Conservation (phyloP, 805 yeast species). For the Nakazawaea molendinolei region DNA sequence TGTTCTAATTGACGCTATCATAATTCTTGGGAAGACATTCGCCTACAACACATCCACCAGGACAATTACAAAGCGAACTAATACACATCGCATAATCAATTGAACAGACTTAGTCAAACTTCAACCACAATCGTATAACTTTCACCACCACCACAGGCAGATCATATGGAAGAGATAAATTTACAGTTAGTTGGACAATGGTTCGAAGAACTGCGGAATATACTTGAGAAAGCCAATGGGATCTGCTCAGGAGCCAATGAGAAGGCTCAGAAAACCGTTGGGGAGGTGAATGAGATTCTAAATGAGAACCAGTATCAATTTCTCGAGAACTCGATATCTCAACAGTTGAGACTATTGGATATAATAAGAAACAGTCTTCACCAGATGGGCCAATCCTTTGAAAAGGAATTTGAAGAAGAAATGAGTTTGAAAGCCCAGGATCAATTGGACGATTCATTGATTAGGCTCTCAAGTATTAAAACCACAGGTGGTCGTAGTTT, state of each 20-base stretch:
- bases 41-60: no score
- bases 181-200: conserved; percentile 1
- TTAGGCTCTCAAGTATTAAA: conserved; percentile 26
- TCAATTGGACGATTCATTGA: conserved; percentile 26
- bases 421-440: conserved; percentile 23
- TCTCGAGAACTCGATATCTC: conserved; percentile 30
- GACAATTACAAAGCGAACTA: no score
- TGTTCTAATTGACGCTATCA: no score
- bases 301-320: conserved; percentile 6
- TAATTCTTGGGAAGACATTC: no score
- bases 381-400: conserved; percentile 23
- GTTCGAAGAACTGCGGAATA: conserved; percentile 6
- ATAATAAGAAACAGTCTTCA: conserved; percentile 23
- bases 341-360: conserved; percentile 39
- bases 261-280: not conserved
- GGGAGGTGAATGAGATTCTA: conserved; percentile 3
- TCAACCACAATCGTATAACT: no score
- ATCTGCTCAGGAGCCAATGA: conserved; percentile 1
- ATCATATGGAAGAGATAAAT: conserved; percentile 4
- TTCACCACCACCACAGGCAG: no score
- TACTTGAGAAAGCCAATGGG: conserved; percentile 7
- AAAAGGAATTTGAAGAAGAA: conserved; percentile 17
- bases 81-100: no score
- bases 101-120: no score
- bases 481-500: conserved; percentile 19